Percentiles rank a stretch among this genome's conserved stretches.
phyloP scores from a whole-genome alignment of 176 grass and related monocot species.

The Echinochloa phyllopogon region DNA sequence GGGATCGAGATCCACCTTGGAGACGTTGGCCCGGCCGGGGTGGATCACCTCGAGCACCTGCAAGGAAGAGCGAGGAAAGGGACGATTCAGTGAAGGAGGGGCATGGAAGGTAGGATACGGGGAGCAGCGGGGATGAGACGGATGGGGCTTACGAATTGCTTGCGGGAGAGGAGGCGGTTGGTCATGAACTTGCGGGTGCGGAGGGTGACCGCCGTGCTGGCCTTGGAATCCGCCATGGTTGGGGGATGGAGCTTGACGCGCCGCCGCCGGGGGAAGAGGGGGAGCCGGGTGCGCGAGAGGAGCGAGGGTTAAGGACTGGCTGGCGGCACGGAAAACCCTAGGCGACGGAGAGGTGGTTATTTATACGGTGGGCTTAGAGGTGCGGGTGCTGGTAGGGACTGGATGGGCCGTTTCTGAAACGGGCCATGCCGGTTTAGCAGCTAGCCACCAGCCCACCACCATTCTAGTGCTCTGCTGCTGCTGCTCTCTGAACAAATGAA shows the following conservation, averaged over 20 bases:
- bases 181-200: conserved; percentile 99
- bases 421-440: background rate
- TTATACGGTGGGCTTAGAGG: conserved; percentile 10
- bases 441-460: too few relatives aligned
- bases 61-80: background rate
- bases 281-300: background rate
- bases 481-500: background rate
- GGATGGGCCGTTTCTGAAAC: background rate
- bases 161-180: conserved; percentile 94
- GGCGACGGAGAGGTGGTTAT: background rate
- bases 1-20: conserved; percentile 58
- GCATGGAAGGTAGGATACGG: background rate
- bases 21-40: conserved; percentile 81
- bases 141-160: conserved; percentile 76
- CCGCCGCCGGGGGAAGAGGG: background rate
- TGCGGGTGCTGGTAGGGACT: background rate
- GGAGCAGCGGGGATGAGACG: background rate
- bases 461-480: background rate
- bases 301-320: conserved; percentile 26
- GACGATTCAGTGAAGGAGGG: background rate
- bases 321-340: conserved; percentile 57
- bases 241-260: conserved; percentile 18
- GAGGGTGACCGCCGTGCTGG: conserved; percentile 67
- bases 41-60: conserved; percentile 98
- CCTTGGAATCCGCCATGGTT: conserved; percentile 81